Percentiles rank a stretch among this genome's conserved stretches.
These are phyloP conservation scores for Mortierella sp. DNA, from an alignment of 371 early-diverging fungal genomes.

Conservation along the genomic window DNA sequence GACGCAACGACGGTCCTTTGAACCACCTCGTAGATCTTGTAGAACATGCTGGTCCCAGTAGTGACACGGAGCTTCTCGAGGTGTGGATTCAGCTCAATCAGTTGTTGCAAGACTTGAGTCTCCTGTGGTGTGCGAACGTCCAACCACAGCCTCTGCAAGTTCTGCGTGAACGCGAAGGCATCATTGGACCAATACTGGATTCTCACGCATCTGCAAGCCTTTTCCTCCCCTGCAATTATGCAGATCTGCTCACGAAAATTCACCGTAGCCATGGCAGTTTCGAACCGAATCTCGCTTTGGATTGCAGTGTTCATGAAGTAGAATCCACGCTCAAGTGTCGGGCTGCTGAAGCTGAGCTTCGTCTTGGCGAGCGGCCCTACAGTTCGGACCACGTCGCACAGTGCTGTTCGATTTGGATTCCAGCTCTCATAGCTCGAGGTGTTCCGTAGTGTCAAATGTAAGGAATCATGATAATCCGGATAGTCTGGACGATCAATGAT, in stretches of 20 bases:
- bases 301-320: slow-evolving; percentile 16
- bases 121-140: slow-evolving; percentile 18
- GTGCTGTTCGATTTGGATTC: slow-evolving; percentile 13
- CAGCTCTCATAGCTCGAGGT: slow-evolving; percentile 8
- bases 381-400: slow-evolving; percentile 21
- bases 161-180: slow-evolving; percentile 13
- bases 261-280: slow-evolving; percentile 18
- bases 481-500: slow-evolving; percentile 13
- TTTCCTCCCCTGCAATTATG: slow-evolving; percentile 3
- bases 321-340: slow-evolving; percentile 22
- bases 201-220: slow-evolving; percentile 16
- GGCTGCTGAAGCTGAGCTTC: slow-evolving; percentile 20
- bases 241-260: slow-evolving; percentile 14
- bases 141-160: slow-evolving; percentile 23
- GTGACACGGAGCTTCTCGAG: slow-evolving; percentile 16
- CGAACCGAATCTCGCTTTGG: slow-evolving; percentile 12
- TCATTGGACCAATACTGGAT: slow-evolving; percentile 16
- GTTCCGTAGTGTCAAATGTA: slow-evolving; percentile 12
- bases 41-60: slow-evolving; percentile 15
- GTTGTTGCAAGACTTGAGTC: slow-evolving; percentile 8
- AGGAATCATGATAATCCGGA: slow-evolving; percentile 9
- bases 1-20: slow-evolving; percentile 3
- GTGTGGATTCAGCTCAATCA: slow-evolving; percentile 20
- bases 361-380: slow-evolving; percentile 12
- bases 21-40: slow-evolving; percentile 20